A percentile compares a stretch with the other conserved stretches of the same genome.
phyloP scores from a whole-genome alignment of 805 yeast species.

The Myxozyma mucilagina region DNA sequence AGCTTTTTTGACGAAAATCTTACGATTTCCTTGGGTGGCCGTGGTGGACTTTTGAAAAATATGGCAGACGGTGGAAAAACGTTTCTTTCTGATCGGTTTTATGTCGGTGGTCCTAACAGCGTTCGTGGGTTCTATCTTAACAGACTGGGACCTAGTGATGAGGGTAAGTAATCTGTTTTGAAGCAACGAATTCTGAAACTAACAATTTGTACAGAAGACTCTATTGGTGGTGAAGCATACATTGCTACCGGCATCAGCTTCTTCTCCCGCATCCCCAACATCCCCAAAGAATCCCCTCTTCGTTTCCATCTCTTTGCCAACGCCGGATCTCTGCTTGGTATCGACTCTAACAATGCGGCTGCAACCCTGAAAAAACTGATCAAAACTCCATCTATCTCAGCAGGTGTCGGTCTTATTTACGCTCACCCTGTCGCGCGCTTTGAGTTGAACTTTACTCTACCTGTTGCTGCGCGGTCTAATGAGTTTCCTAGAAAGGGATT shows the following conservation, averaged over 20 bases:
- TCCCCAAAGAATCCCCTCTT: conserved; percentile 50
- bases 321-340: conserved; percentile 58
- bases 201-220: conserved; percentile 41
- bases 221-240: conserved; percentile 68
- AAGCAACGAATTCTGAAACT: background rate
- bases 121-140: conserved; percentile 68
- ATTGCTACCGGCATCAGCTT: conserved; percentile 58
- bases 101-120: conserved; percentile 75
- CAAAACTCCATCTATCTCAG: conserved; percentile 50
- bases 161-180: conserved; percentile 17
- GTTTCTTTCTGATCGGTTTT: conserved; percentile 77
- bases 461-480: conserved; percentile 52
- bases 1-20: conserved; percentile 44
- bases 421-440: conserved; percentile 66
- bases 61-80: conserved; percentile 44
- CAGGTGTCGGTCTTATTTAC: conserved; percentile 63
- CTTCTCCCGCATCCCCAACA: conserved; percentile 60
- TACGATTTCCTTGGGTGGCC: conserved; percentile 52
- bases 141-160: conserved; percentile 64
- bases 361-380: conserved; percentile 38
- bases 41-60: conserved; percentile 57
- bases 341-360: conserved; percentile 26
- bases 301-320: conserved; percentile 64
- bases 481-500: conserved; percentile 63
- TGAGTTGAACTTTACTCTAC: conserved; percentile 64